Percentiles rank a stretch among this genome's conserved stretches.
phyloP scores from a whole-genome alignment of 192 early-diverging fungal species.

The Fimicolochytrium jonesii region DNA sequence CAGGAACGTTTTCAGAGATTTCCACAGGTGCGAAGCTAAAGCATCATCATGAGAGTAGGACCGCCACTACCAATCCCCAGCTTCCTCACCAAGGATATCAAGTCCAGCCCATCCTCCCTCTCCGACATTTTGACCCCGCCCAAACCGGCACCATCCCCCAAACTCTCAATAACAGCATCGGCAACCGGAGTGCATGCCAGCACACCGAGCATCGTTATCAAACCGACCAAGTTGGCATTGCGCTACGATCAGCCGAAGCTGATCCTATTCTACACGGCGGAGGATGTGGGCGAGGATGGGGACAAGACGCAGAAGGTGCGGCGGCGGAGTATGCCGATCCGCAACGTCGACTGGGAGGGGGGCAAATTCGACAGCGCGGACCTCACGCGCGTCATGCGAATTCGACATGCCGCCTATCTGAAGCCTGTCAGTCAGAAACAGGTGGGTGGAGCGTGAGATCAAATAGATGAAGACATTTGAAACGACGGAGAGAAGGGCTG shows the following conservation, averaged over 20 bases:
- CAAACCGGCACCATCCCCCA: not conserved
- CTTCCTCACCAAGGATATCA: slow-evolving; percentile 4
- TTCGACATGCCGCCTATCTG: too few relatives aligned
- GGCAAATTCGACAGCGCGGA: too few relatives aligned
- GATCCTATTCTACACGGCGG: slow-evolving; percentile 15
- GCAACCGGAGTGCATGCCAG: too few relatives aligned
- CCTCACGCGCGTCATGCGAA: too few relatives aligned
- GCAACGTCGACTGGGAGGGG: slow-evolving; percentile 5
- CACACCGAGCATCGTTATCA: too few relatives aligned
- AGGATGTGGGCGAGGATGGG: not conserved
- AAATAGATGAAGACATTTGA: too few relatives aligned
- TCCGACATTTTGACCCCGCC: not conserved
- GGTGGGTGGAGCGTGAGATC: too few relatives aligned
- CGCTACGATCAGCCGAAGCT: slow-evolving; percentile 9
- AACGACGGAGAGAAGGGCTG: too few relatives aligned
- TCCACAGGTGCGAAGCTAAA: too few relatives aligned
- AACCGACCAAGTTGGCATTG: slow-evolving; percentile 6
- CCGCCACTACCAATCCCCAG: slow-evolving; percentile 9
- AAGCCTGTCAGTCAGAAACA: too few relatives aligned
- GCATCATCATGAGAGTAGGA: too few relatives aligned
- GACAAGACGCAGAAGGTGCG: not conserved
- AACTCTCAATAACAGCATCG: not conserved
- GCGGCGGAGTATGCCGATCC: slow-evolving; percentile 30
- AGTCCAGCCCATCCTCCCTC: not conserved
- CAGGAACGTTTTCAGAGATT: too few relatives aligned